Evolutionary conservation across 2,329 filamentous ascomycete genomes (phyloP), one percentile per base, ranked within the genome.

Genomic region (Xylariaceae sp.): DNA sequence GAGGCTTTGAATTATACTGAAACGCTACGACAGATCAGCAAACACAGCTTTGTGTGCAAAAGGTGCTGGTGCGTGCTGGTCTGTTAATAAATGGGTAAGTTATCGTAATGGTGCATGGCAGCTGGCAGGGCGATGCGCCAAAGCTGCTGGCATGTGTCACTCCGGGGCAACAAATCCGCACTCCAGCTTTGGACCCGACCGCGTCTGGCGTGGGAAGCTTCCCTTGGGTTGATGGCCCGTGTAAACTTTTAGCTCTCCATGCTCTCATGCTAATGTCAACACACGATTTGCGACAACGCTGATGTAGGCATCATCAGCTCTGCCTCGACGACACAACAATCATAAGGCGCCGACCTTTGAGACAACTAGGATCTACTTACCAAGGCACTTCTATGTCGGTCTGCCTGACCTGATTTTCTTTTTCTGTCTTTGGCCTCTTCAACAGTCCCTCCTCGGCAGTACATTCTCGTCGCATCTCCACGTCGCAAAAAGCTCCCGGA

Each of bases 401-500:
- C 10, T 4, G 13, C 16, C 5, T 5, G 34, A 38, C 34, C 34
- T 53, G 44, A 31, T 18, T 52, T 39, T 42, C 31, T 47, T 16
- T 42, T 22, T 31, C 36, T 14, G 48, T 44, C 38, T 28, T 47
- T n/a, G n/a, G n/a, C 38, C 45, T 36, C 36, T n/a, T 33, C 14
- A 16, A 12, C 44, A 3, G 34, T 33, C 22, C 18, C 22, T 43
- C 19, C 18, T 9, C 31, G 33, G 33, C 42, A 33, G 38, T 34
- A 47, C 47, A 31, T 52, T 33, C 46, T 43, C 28, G 40, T 51
- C 48, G 45, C 44, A 19, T 28, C 22, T 28, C 22, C 22, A 28
- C 22, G 22, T 28, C 22, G 18, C 50, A 51, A 44, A 34, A 36
- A 33, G 40, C 51, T 45, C 50, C 33, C 7, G 51, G 47, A 58